These are phyloP conservation scores for Bipolaris oryzae DNA, from an alignment of 2,329 filamentous ascomycete species.

Conservation along the genomic window DNA sequence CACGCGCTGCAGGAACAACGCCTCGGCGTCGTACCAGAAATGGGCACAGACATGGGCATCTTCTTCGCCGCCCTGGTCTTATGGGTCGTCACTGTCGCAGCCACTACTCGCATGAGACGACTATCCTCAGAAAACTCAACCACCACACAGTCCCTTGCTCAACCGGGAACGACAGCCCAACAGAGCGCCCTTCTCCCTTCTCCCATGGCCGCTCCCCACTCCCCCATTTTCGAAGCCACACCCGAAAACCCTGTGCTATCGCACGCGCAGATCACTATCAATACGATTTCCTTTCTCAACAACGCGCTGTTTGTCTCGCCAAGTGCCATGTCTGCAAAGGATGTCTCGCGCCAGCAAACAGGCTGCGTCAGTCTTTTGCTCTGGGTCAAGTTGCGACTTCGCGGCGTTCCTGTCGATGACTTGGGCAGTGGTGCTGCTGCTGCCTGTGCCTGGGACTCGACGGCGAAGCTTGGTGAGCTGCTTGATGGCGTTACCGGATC, in stretches of 20 bases:
- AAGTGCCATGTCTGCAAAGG: slow-evolving; percentile 22
- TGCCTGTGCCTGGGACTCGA: slow-evolving; percentile 3
- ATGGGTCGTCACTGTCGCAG: slow-evolving; percentile 43
- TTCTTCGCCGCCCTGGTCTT: slow-evolving; percentile 45
- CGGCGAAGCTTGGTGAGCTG: slow-evolving; percentile 35
- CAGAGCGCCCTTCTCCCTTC: background rate
- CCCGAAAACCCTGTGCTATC: slow-evolving; percentile 18
- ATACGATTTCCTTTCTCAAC: slow-evolving; percentile 35
- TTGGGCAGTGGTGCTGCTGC: slow-evolving; percentile 18
- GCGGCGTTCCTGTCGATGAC: slow-evolving; percentile 25
- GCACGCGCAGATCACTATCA: slow-evolving; percentile 28
- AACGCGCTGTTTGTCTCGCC: slow-evolving; percentile 25
- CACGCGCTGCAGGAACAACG: slow-evolving; percentile 29
- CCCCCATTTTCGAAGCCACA: slow-evolving; percentile 20
- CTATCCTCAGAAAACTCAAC: slow-evolving; percentile 10
- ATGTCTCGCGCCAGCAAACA: slow-evolving; percentile 33
- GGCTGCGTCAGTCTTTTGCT: slow-evolving; percentile 39
- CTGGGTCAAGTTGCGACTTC: slow-evolving; percentile 42
- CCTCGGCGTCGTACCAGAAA: slow-evolving; percentile 23
- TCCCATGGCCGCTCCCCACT: slow-evolving; percentile 16
- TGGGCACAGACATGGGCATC: slow-evolving; percentile 44
- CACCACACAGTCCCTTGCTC: slow-evolving; percentile 15
- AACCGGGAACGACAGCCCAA: slow-evolving; percentile 2
- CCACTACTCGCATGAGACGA: slow-evolving; percentile 25
- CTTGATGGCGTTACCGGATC: slow-evolving; percentile 35